Percentiles rank a stretch among this genome's conserved stretches.
phyloP scores from a whole-genome alignment of 2,329 filamentous ascomycete genomes.

The Ophiostoma populinum region DNA sequence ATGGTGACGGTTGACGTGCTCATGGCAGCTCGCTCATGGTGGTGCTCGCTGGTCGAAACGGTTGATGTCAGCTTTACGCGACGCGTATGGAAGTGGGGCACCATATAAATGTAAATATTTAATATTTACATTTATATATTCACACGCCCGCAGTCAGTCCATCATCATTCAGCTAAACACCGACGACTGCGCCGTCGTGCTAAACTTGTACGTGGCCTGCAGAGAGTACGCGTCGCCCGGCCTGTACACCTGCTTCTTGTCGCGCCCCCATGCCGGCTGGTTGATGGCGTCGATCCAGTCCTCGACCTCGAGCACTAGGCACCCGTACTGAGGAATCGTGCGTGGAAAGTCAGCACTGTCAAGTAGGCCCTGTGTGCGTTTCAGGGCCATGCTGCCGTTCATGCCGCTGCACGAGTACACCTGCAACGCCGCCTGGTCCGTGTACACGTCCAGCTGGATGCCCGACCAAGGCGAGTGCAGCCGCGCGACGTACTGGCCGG shows the following conservation, averaged over 20 bases:
- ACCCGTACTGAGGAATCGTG: conserved; percentile 59
- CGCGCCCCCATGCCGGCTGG: conserved; percentile 69
- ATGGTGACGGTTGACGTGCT: conserved; percentile 19
- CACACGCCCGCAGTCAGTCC: neutral
- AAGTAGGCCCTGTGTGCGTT: conserved; percentile 49
- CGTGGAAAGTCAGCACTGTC: conserved; percentile 37
- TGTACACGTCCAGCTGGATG: conserved; percentile 65
- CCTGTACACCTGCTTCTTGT: conserved; percentile 39
- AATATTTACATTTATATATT: neutral
- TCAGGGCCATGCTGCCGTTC: conserved; percentile 53
- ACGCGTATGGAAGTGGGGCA: too few relatives aligned
- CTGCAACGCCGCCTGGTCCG: conserved; percentile 77
- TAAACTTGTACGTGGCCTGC: conserved; percentile 44
- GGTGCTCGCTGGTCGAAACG: neutral
- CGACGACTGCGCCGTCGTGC: conserved; percentile 13
- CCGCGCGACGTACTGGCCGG: conserved; percentile 40
- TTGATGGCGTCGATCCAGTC: conserved; percentile 93
- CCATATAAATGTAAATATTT: neutral
- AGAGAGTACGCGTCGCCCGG: conserved; percentile 44
- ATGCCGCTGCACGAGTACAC: conserved; percentile 69
- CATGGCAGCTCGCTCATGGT: neutral
- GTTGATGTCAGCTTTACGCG: neutral
- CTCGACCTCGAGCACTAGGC: conserved; percentile 79
- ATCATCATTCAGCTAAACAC: too few relatives aligned
- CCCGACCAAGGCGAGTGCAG: conserved; percentile 61